phyloP scores from a whole-genome alignment of 139 green algal genomes.

The Coelastrella sp. region DNA sequence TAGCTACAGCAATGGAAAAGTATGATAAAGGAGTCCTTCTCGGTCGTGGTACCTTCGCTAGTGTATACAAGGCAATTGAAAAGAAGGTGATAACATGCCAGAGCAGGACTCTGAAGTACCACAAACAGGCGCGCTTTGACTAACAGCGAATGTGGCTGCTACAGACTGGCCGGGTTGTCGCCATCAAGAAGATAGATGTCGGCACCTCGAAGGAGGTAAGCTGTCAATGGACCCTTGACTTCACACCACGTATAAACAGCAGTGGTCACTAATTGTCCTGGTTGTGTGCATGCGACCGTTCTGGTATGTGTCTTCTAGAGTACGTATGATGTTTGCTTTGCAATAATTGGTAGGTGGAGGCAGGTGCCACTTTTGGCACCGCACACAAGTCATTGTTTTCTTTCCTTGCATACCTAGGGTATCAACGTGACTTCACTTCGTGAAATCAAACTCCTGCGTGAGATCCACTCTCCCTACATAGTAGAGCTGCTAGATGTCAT shows the following conservation, averaged over 20 bases:
- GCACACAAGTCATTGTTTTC: too few species aligned
- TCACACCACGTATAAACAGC: too few species aligned
- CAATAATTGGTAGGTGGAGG: too few species aligned
- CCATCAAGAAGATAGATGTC: constrained; percentile 91
- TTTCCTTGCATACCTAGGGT: too few species aligned
- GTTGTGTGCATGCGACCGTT: neutral
- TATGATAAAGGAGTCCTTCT: constrained; percentile 82
- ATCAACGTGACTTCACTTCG: constrained; percentile 90
- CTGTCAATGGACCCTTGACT: too few species aligned
- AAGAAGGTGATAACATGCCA: constrained; percentile 86
- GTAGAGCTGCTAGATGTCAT: constrained; percentile 87
- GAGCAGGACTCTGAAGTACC: too few species aligned
- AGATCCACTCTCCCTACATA: constrained; percentile 83
- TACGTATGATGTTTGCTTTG: too few species aligned
- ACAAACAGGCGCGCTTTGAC: too few species aligned
- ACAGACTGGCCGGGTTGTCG: constrained; percentile 88
- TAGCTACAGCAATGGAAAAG: constrained; percentile 67
- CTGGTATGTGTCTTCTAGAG: neutral
- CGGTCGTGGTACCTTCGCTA: constrained; percentile 82
- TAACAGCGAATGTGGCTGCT: constrained; percentile 1
- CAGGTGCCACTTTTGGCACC: too few species aligned
- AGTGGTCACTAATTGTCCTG: too few species aligned
- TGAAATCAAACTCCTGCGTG: constrained; percentile 92
- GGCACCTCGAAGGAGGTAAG: constrained; percentile 74
- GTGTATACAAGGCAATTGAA: constrained; percentile 81